These are phyloP conservation scores for Tricholoma sp. DNA, from an alignment of 768 basidiomycete genomes.

Conservation along the genomic window DNA sequence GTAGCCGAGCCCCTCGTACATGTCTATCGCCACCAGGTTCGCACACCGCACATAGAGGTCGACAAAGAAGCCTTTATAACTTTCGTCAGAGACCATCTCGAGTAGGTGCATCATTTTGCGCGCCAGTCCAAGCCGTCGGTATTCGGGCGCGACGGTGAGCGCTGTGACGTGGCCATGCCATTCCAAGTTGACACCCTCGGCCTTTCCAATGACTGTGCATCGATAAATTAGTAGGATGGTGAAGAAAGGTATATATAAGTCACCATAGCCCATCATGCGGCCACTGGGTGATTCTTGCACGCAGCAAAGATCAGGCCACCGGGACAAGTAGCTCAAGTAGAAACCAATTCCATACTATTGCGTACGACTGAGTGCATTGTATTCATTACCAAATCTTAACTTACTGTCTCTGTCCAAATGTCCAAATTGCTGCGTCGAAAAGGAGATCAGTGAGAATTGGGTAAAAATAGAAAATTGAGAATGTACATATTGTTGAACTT, in stretches of 20 bases:
- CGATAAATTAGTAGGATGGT: neutral
- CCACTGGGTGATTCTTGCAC: constrained; percentile 78
- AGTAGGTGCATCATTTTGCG: constrained; percentile 83
- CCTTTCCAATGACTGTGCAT: constrained; percentile 82
- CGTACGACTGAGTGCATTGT: neutral
- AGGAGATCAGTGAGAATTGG: constrained; percentile 5
- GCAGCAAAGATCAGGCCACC: constrained; percentile 91
- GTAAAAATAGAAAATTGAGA: neutral
- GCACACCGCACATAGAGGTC: constrained; percentile 94
- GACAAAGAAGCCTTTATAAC: constrained; percentile 84
- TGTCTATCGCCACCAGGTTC: constrained; percentile 75
- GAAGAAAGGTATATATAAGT: constrained; percentile 20
- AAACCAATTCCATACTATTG: constrained; percentile 80
- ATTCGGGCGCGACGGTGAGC: constrained; percentile 90
- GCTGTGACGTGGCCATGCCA: constrained; percentile 97
- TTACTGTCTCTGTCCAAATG: constrained; percentile 94
- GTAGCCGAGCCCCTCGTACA: constrained; percentile 94
- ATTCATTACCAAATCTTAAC: constrained; percentile 18
- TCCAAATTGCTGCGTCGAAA: constrained; percentile 71
- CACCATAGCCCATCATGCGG: constrained; percentile 92
- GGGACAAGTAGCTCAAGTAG: constrained; percentile 82
- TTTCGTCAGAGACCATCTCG: constrained; percentile 78
- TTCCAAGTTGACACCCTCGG: constrained; percentile 69
- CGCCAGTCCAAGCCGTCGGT: constrained; percentile 83
- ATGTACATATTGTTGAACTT: constrained; percentile 87